A percentile compares a stretch with the other conserved stretches of the same genome.
phyloP scores from a whole-genome alignment of 352 stramenopile species.

The Phytophthora litchii region DNA sequence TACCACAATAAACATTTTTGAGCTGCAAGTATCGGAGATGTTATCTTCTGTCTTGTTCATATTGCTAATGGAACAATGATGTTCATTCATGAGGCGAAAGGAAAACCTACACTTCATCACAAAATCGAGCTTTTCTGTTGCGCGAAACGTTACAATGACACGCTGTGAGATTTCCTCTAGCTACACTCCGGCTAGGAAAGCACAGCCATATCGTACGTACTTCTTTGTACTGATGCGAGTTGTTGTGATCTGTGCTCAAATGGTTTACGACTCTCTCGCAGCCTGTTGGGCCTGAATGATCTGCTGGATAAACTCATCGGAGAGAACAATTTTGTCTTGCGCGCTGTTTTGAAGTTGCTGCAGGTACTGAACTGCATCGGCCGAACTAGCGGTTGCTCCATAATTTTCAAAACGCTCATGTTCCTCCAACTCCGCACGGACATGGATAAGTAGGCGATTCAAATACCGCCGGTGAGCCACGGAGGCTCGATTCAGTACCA shows the following conservation, averaged over 20 bases:
- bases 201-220: conserved; percentile 6
- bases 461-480: conserved; percentile 77
- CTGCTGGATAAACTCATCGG: conserved; percentile 86
- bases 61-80: not conserved
- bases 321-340: conserved; percentile 88
- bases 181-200: not conserved
- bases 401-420: conserved; percentile 82
- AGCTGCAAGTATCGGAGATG: not conserved
- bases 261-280: conserved; percentile 72
- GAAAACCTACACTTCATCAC: not conserved
- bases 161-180: not conserved
- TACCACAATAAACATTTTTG: conserved; percentile 19
- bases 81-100: not conserved
- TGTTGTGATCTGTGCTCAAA: conserved; percentile 2
- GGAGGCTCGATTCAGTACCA: conserved; percentile 64
- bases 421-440: conserved; percentile 73
- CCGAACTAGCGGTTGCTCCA: conserved; percentile 74
- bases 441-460: conserved; percentile 65
- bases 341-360: conserved; percentile 87
- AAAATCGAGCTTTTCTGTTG: not conserved
- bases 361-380: conserved; percentile 84
- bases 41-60: no score
- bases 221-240: conserved; percentile 13
- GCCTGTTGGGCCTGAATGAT: conserved; percentile 83
- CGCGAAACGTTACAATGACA: not conserved